These are phyloP conservation scores for Pseudogymnoascus sp. DNA, from an alignment of 2,329 filamentous ascomycete genomes.

Conservation along the genomic window DNA sequence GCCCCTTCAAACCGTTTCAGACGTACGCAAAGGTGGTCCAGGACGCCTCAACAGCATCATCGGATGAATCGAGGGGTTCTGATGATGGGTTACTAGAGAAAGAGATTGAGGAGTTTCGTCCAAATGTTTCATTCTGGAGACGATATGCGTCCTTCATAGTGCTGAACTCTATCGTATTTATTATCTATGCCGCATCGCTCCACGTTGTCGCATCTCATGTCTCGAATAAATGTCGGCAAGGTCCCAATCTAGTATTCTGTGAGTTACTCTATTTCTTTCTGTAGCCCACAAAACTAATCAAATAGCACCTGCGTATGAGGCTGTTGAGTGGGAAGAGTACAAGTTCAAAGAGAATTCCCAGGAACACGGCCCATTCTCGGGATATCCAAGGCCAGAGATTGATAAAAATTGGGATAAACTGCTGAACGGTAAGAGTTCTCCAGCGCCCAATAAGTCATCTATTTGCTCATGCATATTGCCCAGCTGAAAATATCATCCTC, in stretches of 20 bases:
- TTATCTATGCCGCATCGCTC: neutral
- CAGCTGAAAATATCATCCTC: neutral
- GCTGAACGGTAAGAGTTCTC: neutral
- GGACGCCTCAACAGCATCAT: neutral
- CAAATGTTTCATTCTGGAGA: neutral
- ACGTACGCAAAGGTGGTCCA: neutral
- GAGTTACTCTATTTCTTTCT: neutral
- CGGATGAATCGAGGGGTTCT: neutral
- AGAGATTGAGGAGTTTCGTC: neutral
- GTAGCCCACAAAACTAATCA: neutral
- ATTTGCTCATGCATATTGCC: neutral
- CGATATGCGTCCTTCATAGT: neutral
- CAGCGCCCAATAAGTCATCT: neutral
- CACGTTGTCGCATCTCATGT: neutral
- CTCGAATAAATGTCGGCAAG: neutral
- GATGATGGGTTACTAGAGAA: neutral
- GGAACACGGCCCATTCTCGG: neutral
- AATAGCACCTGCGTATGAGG: neutral
- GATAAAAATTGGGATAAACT: neutral
- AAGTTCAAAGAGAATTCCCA: neutral
- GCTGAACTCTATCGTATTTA: neutral
- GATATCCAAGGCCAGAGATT: neutral
- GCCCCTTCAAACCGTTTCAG: neutral
- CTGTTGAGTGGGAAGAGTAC: neutral
- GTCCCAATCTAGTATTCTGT: neutral